These are phyloP conservation scores for Pythium apleroticum DNA, from an alignment of 352 stramenopile genomes.

Conservation along the genomic window DNA sequence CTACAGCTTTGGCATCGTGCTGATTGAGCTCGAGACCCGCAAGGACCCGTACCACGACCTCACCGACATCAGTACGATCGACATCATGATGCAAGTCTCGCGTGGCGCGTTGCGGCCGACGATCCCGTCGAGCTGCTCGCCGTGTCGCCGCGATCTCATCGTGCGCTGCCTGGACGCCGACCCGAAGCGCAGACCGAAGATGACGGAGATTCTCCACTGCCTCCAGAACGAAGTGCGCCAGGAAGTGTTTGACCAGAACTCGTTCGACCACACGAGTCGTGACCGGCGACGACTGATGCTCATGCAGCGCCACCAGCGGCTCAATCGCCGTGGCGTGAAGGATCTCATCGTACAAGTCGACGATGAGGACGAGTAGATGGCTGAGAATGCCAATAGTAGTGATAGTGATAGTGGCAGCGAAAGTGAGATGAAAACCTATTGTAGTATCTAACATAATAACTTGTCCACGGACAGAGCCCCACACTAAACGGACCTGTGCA, in stretches of 20 bases:
- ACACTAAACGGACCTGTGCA: neutral
- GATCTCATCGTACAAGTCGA: slow-evolving; percentile 43
- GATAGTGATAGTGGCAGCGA: neutral
- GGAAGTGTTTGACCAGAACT: slow-evolving; percentile 69
- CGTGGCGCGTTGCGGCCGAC: slow-evolving; percentile 55
- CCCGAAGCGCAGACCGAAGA: slow-evolving; percentile 58
- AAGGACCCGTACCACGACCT: slow-evolving; percentile 73
- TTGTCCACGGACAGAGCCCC: neutral
- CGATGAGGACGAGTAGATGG: slow-evolving; percentile 6
- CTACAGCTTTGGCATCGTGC: slow-evolving; percentile 88
- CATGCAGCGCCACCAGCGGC: slow-evolving; percentile 72
- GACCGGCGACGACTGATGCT: slow-evolving; percentile 69
- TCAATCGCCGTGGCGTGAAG: slow-evolving; percentile 68
- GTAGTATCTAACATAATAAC: neutral
- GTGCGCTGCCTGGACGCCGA: slow-evolving; percentile 58
- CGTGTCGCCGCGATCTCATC: slow-evolving; percentile 66
- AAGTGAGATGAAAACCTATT: neutral
- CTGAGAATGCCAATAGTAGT: no score
- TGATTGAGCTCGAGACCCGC: slow-evolving; percentile 80
- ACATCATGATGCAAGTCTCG: slow-evolving; percentile 82
- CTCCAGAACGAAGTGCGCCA: slow-evolving; percentile 78
- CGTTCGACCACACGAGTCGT: slow-evolving; percentile 46
- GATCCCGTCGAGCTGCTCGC: slow-evolving; percentile 60
- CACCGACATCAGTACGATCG: slow-evolving; percentile 58
- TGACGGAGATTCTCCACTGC: slow-evolving; percentile 73